A percentile compares a stretch with the other conserved stretches of the same genome.
These are phyloP conservation scores for Oryza nivara DNA, from an alignment of 176 grass and related monocot species.

Conservation along the genomic window DNA sequence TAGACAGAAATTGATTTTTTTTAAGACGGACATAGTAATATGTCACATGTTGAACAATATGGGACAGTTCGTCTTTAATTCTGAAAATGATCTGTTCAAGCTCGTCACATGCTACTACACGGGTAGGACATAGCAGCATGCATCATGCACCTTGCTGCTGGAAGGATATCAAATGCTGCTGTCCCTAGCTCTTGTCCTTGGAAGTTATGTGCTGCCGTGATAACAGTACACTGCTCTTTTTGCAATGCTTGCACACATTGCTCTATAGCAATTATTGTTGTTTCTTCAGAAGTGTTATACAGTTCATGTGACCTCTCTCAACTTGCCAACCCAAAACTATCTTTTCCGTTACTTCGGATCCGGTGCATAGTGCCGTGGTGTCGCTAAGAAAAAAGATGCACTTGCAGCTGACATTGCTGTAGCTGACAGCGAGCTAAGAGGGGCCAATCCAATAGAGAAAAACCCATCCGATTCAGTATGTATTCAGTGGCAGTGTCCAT, in stretches of 20 bases:
- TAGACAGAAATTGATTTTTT: too few species aligned
- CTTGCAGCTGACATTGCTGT: not conserved
- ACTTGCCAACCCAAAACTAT: not conserved
- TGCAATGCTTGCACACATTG: not conserved
- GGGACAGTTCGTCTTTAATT: not conserved
- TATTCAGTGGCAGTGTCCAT: not conserved
- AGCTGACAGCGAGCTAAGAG: not conserved
- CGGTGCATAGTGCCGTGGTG: not conserved
- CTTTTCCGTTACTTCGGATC: not conserved
- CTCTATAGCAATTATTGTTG: not conserved
- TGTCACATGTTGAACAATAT: not conserved
- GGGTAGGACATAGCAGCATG: not conserved
- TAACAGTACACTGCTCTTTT: not conserved
- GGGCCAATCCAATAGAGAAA: not conserved
- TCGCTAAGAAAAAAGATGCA: not conserved
- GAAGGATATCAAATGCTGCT: not conserved
- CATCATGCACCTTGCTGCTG: not conserved
- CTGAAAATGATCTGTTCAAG: not conserved
- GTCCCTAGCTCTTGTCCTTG: not conserved
- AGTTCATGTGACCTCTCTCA: constrained; percentile 27
- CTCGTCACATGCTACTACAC: constrained; percentile 11
- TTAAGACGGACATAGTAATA: too few species aligned
- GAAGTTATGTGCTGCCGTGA: not conserved
- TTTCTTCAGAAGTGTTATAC: not conserved
- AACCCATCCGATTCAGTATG: not conserved